Conservation (phyloP, 768 basidiomycete species). For the Gloeophyllum trabeum region DNA sequence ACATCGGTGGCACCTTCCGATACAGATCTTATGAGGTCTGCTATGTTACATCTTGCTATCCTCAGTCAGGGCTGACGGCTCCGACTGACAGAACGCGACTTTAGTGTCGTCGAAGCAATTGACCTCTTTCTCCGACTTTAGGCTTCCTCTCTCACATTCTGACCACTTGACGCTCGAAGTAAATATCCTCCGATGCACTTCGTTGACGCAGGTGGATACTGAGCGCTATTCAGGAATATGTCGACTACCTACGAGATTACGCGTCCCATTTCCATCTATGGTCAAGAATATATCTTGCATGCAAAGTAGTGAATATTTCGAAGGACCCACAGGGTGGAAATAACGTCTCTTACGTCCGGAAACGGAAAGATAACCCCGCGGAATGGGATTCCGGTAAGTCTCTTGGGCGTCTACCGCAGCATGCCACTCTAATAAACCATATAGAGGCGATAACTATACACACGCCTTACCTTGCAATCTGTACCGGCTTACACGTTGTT, state of each 20-base stretch:
- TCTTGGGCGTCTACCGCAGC: conserved; percentile 2
- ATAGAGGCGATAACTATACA: conserved; percentile 20
- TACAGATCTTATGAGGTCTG: conserved; percentile 34
- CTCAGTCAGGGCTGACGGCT: background rate
- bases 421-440: background rate
- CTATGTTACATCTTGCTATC: background rate
- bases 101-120: conserved; percentile 50
- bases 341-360: conserved; percentile 21
- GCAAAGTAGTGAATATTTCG: conserved; percentile 27
- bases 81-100: conserved; percentile 26
- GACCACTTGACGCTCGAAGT: conserved; percentile 38
- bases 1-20: conserved; percentile 41
- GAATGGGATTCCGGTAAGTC: conserved; percentile 18
- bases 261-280: conserved; percentile 28
- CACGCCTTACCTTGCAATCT: conserved; percentile 33
- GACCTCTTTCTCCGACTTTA: conserved; percentile 50
- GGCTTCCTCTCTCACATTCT: conserved; percentile 30
- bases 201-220: background rate
- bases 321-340: conserved; percentile 23
- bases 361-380: conserved; percentile 9
- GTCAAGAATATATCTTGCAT: conserved; percentile 23
- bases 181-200: background rate
- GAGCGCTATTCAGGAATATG: conserved; percentile 26
- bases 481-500: conserved; percentile 44
- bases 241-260: conserved; percentile 37